phyloP scores from a whole-genome alignment of 1,139 yeast species.

The Hyphopichia buzzinii region DNA sequence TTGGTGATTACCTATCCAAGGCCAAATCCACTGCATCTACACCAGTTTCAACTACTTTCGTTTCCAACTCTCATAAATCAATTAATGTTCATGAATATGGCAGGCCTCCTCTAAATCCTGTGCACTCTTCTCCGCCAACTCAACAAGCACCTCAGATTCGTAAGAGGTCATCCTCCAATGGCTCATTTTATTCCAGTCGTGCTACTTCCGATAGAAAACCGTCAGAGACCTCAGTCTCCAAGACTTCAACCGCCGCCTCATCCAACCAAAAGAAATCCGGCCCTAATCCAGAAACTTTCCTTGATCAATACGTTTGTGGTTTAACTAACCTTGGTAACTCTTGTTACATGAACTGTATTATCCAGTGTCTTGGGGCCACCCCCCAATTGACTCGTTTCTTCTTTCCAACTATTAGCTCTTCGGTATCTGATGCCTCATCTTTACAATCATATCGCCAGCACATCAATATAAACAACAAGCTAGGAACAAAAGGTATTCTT shows the following conservation, averaged over 20 bases:
- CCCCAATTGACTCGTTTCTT: slow-evolving; percentile 44
- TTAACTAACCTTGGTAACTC: slow-evolving; percentile 84
- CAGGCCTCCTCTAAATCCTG: slow-evolving; percentile 1
- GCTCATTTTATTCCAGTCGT: neutral
- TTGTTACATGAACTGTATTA: slow-evolving; percentile 88
- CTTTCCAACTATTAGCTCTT: slow-evolving; percentile 27
- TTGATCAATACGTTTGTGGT: slow-evolving; percentile 50
- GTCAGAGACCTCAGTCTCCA: neutral
- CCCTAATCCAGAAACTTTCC: slow-evolving; percentile 19
- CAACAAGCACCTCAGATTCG: slow-evolving; percentile 11
- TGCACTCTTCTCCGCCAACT: slow-evolving; percentile 9
- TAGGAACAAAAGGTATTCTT: slow-evolving; percentile 82
- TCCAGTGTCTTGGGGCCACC: slow-evolving; percentile 70
- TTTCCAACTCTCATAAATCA: neutral
- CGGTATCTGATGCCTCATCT: slow-evolving; percentile 19
- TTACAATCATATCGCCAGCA: slow-evolving; percentile 57
- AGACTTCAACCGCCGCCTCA: slow-evolving; percentile 2
- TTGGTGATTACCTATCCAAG: slow-evolving; percentile 41
- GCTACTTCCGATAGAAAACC: neutral
- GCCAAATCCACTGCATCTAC: slow-evolving; percentile 24
- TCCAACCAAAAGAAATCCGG: slow-evolving; percentile 3
- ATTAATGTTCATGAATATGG: slow-evolving; percentile 4
- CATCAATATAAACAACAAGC: slow-evolving; percentile 69
- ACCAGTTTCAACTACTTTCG: slow-evolving; percentile 17
- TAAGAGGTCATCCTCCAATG: slow-evolving; percentile 1